Conservation (phyloP, 2,329 filamentous ascomycete genomes). For the Magnaporthales sp. region DNA sequence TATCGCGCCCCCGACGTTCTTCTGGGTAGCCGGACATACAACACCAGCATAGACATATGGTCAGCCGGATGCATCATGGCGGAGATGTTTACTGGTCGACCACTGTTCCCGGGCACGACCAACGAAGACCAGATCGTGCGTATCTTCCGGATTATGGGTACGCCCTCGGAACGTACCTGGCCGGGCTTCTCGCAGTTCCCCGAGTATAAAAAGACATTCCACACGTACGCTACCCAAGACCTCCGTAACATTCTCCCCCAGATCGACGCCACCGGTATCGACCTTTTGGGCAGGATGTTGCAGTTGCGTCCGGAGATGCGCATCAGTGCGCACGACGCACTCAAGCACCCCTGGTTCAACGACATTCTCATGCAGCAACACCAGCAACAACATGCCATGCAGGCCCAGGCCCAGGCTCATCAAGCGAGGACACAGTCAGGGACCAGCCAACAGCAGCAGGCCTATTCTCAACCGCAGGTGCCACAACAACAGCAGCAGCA, state of each 20-base stretch:
- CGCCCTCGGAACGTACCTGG: conserved; percentile 91
- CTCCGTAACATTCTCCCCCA: conserved; percentile 79
- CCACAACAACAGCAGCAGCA: conserved; percentile 16
- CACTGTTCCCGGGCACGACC: conserved; percentile 92
- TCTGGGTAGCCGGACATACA: conserved; percentile 89
- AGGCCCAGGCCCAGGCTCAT: conserved; percentile 6
- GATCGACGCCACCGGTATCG: conserved; percentile 79
- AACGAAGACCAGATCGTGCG: conserved; percentile 96
- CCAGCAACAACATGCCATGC: not conserved
- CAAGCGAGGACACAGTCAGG: conserved; percentile 8
- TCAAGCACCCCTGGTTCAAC: conserved; percentile 88
- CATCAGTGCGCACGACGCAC: conserved; percentile 76
- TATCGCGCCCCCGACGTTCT: conserved; percentile 95
- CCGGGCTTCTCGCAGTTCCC: conserved; percentile 89
- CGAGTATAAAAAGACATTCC: conserved; percentile 96
- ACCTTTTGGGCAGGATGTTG: conserved; percentile 82
- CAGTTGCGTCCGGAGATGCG: conserved; percentile 87
- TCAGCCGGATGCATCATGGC: conserved; percentile 99
- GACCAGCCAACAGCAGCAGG: conserved; percentile 11
- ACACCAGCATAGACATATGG: conserved; percentile 99
- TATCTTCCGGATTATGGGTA: conserved; percentile 98
- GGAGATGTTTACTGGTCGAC: conserved; percentile 95
- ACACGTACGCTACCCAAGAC: conserved; percentile 89
- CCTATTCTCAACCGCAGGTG: conserved; percentile 16
- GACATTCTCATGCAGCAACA: conserved; percentile 56